phyloP scores from a whole-genome alignment of 2,329 filamentous ascomycete genomes.

The Colletotrichum tamarilloi region DNA sequence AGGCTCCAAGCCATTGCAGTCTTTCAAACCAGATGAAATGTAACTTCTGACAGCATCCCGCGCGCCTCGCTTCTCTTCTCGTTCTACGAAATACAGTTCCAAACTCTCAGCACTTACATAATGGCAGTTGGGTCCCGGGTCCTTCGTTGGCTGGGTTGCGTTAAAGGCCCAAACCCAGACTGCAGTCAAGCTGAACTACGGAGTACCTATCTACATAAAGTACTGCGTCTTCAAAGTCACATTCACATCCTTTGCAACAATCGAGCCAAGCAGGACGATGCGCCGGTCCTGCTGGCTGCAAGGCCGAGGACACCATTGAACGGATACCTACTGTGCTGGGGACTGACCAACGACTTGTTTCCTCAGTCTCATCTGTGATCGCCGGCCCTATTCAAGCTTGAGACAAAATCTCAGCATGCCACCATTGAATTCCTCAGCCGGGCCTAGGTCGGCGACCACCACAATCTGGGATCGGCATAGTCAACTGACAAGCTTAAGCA shows the following conservation, averaged over 20 bases:
- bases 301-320: background rate
- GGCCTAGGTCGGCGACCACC: background rate
- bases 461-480: background rate
- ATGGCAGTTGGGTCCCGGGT: background rate
- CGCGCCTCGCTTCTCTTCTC: background rate
- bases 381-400: background rate
- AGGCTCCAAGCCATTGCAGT: background rate
- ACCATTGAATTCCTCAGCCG: background rate
- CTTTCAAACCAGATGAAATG: background rate
- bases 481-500: constrained; percentile 11
- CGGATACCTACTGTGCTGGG: background rate
- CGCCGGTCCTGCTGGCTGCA: background rate
- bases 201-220: background rate
- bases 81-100: background rate
- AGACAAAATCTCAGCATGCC: background rate
- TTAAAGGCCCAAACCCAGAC: background rate
- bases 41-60: background rate
- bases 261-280: background rate
- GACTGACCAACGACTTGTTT: background rate
- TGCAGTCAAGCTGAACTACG: background rate
- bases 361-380: background rate
- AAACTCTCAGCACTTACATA: background rate
- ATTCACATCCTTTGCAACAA: background rate
- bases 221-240: background rate
- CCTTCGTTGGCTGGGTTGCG: background rate